Evolutionary conservation across 2,329 filamentous ascomycete genomes (phyloP), one percentile per base, ranked within the genome.

Genomic region (Penicillium sp.): DNA sequence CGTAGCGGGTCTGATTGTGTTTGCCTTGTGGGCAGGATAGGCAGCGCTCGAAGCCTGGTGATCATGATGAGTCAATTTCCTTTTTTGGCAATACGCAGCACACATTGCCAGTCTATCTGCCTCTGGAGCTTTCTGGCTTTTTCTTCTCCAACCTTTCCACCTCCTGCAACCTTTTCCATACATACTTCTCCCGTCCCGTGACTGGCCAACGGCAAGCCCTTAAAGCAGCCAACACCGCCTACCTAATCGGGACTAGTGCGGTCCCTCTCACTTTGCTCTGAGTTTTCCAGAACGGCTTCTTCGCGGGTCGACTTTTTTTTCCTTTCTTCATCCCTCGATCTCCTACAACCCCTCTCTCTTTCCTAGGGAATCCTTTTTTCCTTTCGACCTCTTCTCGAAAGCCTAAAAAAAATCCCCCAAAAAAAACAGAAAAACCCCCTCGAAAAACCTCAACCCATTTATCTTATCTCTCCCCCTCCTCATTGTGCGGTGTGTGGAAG

Each of bases 361-460:
- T 69, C 68, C 65, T 65, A 70, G 65, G 68, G 69, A 68, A 72
- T 60, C 61, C 65, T 69, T 67, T 65, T 69, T 66, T 65, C 71
- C 72, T 74, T 76, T 75, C 71, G 68, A 75, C 65, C 53, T 63
- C 37, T 54, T 67, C 63, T 73, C 72, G 72, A 71, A 73, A 76
- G 72, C 65, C 66, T 69, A 65, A 65, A 66, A 68, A 67, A 71
- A 73, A 73, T 60, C 53, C 60, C 37, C 60, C 70, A 77, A 77
- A 75, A 79, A 78, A 78, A 63, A 71, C 71, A 71, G 75, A 79
- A 80, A 80, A 74, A 67, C 65, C 66, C 64, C 65, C 71, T 77
- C 78, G 77, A 73, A 72, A 70, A 67, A 67, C 64, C 60, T 64
- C 17, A 28, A 65, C 64, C 62, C 65, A 62, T 60, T 66, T 68